Conservation (phyloP, 2,329 filamentous ascomycete species). For the Orbilia blumenaviensis region DNA sequence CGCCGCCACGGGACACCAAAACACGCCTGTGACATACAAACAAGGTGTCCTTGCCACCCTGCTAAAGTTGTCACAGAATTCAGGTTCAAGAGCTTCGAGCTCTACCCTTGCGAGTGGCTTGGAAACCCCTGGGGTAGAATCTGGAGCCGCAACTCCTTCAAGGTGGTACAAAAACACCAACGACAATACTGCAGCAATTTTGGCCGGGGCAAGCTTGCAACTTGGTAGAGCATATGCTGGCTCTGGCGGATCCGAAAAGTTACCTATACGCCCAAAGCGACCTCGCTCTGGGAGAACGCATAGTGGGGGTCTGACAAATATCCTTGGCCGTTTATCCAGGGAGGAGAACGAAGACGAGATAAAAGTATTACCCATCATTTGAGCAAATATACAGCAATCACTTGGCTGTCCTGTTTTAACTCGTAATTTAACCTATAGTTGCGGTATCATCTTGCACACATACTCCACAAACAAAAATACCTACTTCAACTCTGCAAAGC, state of each 20-base stretch:
- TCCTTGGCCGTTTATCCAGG: conserved; percentile 16
- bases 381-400: too few relatives aligned
- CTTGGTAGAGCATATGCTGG: conserved; percentile 21
- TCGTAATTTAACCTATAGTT: conserved; percentile 60
- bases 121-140: conserved; percentile 12
- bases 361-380: conserved; percentile 49
- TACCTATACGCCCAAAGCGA: not conserved
- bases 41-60: conserved; percentile 36
- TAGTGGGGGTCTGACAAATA: conserved; percentile 5
- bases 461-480: conserved; percentile 81
- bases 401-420: not conserved
- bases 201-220: conserved; percentile 28
- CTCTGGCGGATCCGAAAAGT: conserved; percentile 2
- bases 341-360: conserved; percentile 63
- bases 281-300: not conserved
- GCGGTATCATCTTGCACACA: conserved; percentile 72
- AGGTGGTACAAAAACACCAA: conserved; percentile 30
- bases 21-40: not conserved
- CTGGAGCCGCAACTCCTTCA: conserved; percentile 13
- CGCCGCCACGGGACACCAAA: not conserved
- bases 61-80: conserved; percentile 16
- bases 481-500: conserved; percentile 84
- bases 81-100: not conserved
- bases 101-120: not conserved
- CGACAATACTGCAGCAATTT: conserved; percentile 23